Evolutionary conservation across 495 filamentous ascomycete species (phyloP), one percentile per base, ranked within the genome.

Genomic region (Neurospora terricola): DNA sequence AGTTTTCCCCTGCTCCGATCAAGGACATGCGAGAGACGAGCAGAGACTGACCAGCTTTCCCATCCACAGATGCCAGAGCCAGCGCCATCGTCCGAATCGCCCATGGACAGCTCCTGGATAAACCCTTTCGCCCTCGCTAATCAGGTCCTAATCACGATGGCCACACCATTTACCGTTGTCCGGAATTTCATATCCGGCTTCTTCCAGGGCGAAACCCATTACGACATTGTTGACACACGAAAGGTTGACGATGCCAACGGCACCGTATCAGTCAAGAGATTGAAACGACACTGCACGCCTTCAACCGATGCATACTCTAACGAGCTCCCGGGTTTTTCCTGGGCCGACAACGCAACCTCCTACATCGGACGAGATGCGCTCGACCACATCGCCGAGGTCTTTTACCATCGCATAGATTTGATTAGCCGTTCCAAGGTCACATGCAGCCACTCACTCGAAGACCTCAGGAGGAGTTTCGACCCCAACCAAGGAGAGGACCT

Each of bases 221-320:
- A 70, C 69, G 75, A 77, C 2, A 69, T 54, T 30, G 69, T 77
- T 38, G 78, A 81, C 45, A 73, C 62, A n/a, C 75, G 75, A 18
- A 40, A 68, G 3, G 39, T 66, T 66, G 71, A 74, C 69, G 6
- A 70, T 2, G 37, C 21, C 23, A 73, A 37, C 68, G 70, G 69
- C 54, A 38, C 38, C n/a, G 69, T 80, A 34, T 54, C 75, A 23
- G 77, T 79, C 71, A 80, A 80, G 70, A 71, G 80, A 23, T 38
- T 80, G 48, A 80, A 80, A 72, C 77, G 78, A 4, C 75, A 77
- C 10, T 66, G 70, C 34, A 12, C 69, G 42, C 59, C 71, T 30
- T 36, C 72, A 12, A 36, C 18, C 4, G 48, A 72, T 18, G 69
- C 39, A 27, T 38, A 62, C 27, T 36, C 73, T 7, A 43, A 71